Conservation (phyloP, 1,284 basidiomycete genomes). For the Mrakiaceae sp. region DNA sequence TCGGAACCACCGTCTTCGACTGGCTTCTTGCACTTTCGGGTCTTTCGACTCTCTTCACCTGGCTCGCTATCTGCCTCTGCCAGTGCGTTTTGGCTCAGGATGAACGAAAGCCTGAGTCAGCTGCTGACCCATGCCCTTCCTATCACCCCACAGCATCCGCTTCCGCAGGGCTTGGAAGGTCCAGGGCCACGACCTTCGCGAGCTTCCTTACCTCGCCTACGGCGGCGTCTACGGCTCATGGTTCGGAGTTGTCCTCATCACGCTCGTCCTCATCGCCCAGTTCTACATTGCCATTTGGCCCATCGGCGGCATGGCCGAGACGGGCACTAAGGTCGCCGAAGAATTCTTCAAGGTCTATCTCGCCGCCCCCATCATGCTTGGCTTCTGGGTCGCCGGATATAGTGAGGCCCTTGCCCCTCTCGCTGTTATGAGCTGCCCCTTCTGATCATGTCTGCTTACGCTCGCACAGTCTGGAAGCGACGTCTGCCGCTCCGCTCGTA, state of each 20-base stretch:
- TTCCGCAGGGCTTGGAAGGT: conserved; percentile 40
- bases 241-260: conserved; percentile 26
- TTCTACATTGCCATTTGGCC: conserved; percentile 27
- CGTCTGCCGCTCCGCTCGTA: conserved; percentile 26
- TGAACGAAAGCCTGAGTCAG: too few relatives aligned
- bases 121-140: too few relatives aligned
- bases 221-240: conserved; percentile 39
- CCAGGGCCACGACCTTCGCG: conserved; percentile 38
- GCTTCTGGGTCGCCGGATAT: conserved; percentile 25
- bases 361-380: conserved; percentile 31
- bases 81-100: conserved; percentile 1
- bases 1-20: conserved; percentile 31
- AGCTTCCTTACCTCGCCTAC: conserved; percentile 40
- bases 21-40: conserved; percentile 42
- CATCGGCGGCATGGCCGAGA: conserved; percentile 24
- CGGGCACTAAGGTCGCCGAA: conserved; percentile 28
- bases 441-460: too few relatives aligned
- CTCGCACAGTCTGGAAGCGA: conserved; percentile 27
- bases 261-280: conserved; percentile 19
- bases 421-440: background rate
- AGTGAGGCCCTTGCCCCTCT: conserved; percentile 18
- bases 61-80: conserved; percentile 28
- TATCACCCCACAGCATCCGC: conserved; percentile 26
- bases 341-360: conserved; percentile 40
- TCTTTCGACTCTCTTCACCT: conserved; percentile 42